Conservation (phyloP, 1,139 yeast genomes). For the Hansenula sp. region DNA sequence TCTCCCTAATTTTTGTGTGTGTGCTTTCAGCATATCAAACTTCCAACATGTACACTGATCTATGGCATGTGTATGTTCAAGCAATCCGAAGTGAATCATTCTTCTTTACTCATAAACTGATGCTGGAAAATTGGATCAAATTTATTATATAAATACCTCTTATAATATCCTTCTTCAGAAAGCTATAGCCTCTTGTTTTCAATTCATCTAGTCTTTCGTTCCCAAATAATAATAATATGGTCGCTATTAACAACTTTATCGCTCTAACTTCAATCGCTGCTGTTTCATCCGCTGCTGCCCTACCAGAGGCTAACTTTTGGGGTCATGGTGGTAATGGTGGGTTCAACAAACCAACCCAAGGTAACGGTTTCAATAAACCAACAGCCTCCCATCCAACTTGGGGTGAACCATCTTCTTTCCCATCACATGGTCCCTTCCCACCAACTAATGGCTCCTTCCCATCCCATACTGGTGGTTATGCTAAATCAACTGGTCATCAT, state of each 20-base stretch:
- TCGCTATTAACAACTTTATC: slow-evolving; percentile 3
- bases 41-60: too few species aligned
- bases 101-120: too few species aligned
- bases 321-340: background rate
- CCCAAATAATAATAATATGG: slow-evolving; percentile 1
- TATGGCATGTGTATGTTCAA: too few species aligned
- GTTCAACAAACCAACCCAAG: background rate
- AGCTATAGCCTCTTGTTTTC: too few species aligned
- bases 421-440: background rate
- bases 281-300: slow-evolving; percentile 3
- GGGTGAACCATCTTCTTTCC: background rate
- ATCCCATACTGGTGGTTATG: background rate
- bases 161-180: too few species aligned
- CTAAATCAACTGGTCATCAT: background rate
- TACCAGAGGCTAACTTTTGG: background rate
- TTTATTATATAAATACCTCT: too few species aligned
- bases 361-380: background rate
- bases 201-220: too few species aligned
- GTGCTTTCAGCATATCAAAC: too few species aligned
- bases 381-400: too few species aligned
- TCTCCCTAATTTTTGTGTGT: too few species aligned
- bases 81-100: too few species aligned
- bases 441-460: background rate
- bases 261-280: slow-evolving; percentile 2
- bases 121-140: too few species aligned